phyloP scores from a whole-genome alignment of 768 basidiomycete species.

The Auricularia sp. region DNA sequence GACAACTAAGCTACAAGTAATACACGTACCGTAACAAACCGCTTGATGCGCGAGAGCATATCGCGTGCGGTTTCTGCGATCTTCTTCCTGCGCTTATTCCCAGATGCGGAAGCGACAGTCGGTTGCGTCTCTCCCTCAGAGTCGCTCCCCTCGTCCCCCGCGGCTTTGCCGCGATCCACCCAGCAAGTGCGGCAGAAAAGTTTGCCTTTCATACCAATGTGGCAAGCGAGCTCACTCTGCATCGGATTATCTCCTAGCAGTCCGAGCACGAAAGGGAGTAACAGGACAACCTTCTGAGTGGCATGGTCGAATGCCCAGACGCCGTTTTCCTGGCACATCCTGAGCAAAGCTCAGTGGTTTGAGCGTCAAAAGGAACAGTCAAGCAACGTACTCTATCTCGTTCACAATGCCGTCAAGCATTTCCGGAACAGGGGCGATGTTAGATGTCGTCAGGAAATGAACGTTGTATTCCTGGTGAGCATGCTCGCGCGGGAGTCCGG shows the following conservation, averaged over 20 bases:
- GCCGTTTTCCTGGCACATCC: constrained; percentile 17
- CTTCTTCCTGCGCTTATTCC: no score
- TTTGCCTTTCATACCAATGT: constrained; percentile 29
- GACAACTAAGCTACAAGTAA: no score
- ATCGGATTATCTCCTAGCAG: constrained; percentile 36
- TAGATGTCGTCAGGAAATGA: constrained; percentile 15
- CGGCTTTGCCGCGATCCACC: constrained; percentile 17
- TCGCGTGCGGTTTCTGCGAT: no score
- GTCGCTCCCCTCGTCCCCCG: no score
- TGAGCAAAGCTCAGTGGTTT: neutral
- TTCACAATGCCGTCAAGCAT: constrained; percentile 26
- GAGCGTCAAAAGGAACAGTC: neutral
- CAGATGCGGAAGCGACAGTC: no score
- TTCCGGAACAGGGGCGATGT: constrained; percentile 30
- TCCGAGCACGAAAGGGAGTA: constrained; percentile 9
- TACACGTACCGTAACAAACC: no score
- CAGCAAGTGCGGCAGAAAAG: constrained; percentile 32
- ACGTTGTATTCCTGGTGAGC: constrained; percentile 8
- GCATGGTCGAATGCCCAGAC: constrained; percentile 30
- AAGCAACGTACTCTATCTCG: constrained; percentile 19
- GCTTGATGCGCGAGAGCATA: no score
- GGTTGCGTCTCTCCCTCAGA: no score
- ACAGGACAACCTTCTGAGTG: constrained; percentile 1
- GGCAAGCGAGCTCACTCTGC: constrained; percentile 34
- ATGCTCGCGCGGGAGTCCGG: constrained; percentile 11